Conservation (phyloP, 2,329 filamentous ascomycete species). For the Colletotrichum navitas region DNA sequence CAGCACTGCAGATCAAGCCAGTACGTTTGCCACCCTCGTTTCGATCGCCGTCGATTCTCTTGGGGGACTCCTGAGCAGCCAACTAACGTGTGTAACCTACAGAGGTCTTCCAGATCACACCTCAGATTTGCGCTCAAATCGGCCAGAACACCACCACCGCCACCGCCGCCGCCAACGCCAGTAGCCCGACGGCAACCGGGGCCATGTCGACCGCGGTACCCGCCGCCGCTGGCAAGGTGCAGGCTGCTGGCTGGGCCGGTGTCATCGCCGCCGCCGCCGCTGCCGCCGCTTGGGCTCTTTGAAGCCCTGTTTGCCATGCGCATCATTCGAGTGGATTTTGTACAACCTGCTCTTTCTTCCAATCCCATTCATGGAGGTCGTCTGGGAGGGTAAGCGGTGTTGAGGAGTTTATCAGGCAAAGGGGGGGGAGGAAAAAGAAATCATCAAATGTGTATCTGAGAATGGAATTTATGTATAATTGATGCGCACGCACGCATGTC, state of each 20-base stretch:
- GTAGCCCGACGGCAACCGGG: constrained; percentile 42
- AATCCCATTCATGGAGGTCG: not conserved
- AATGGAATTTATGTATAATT: not conserved
- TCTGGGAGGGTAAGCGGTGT: not conserved
- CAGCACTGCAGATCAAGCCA: constrained; percentile 50
- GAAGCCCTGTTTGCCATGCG: constrained; percentile 21
- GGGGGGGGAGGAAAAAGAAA: constrained; percentile 2
- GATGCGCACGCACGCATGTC: constrained; percentile 5
- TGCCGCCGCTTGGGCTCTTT: constrained; percentile 49
- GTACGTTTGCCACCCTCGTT: constrained; percentile 47
- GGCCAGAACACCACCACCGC: not conserved
- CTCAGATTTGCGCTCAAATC: constrained; percentile 46
- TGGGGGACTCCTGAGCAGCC: too few relatives aligned
- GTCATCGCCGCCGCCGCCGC: constrained; percentile 45
- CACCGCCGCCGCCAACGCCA: constrained; percentile 37
- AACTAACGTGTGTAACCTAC: constrained; percentile 4
- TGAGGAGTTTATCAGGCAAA: constrained; percentile 12
- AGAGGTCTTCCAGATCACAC: constrained; percentile 45
- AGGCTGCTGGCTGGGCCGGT: constrained; percentile 48
- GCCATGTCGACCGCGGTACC: constrained; percentile 35
- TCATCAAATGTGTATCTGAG: not conserved
- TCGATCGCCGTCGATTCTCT: not conserved
- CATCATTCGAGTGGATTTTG: not conserved
- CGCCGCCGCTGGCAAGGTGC: constrained; percentile 47
- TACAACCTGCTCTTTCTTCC: not conserved